Conservation (phyloP, 805 yeast genomes). For the Candida boidinii region DNA sequence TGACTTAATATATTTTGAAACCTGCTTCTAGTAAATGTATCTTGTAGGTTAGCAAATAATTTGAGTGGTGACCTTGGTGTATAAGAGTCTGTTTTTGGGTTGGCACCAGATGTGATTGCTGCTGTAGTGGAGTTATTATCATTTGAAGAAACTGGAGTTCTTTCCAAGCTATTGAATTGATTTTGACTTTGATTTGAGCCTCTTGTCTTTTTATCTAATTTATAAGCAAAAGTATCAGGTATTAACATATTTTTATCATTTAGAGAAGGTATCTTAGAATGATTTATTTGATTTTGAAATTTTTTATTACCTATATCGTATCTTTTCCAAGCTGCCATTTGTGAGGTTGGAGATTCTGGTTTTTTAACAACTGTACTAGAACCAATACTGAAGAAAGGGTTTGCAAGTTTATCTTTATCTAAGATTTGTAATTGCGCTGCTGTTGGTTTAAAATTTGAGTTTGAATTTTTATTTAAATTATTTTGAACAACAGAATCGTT, state of each 20-base stretch:
- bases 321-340: constrained; percentile 23
- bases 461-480: too few relatives aligned
- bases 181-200: constrained; percentile 2
- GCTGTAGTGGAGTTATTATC: background rate
- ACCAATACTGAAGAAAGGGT: constrained; percentile 15
- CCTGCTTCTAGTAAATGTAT: constrained; percentile 21
- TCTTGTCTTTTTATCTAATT: too few relatives aligned
- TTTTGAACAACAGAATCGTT: too few relatives aligned
- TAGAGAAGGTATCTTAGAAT: constrained; percentile 11
- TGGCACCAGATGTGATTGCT: constrained; percentile 1
- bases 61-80: constrained; percentile 23
- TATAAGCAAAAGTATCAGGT: constrained; percentile 24
- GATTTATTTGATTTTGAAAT: constrained; percentile 14
- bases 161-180: too few relatives aligned
- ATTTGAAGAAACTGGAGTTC: background rate
- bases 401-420: background rate
- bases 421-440: too few relatives aligned
- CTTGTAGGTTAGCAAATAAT: constrained; percentile 20
- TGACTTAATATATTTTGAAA: constrained; percentile 18
- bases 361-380: constrained; percentile 17
- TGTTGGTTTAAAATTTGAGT: too few relatives aligned
- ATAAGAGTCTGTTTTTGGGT: constrained; percentile 13
- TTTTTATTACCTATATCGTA: constrained; percentile 13
- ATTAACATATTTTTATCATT: constrained; percentile 9
- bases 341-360: constrained; percentile 6